phyloP scores from a whole-genome alignment of 2,329 filamentous ascomycete genomes.

The Fusarium abutilonis region DNA sequence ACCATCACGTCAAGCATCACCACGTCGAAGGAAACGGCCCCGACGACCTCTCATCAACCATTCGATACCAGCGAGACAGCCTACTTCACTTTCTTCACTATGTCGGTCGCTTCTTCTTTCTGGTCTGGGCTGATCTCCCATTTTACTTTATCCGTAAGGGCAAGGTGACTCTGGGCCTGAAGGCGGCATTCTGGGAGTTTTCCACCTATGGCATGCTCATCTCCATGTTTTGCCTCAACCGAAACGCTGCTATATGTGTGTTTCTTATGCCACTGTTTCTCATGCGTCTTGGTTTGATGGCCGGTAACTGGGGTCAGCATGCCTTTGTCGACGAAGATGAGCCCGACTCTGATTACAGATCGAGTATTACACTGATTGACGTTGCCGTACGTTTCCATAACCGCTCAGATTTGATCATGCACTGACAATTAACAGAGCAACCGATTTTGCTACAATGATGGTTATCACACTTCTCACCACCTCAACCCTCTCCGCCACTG shows the following conservation, averaged over 20 bases:
- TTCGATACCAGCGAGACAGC: conserved; percentile 79
- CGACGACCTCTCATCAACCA: conserved; percentile 77
- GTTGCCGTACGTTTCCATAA: conserved; percentile 68
- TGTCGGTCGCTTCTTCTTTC: conserved; percentile 75
- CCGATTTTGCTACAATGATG: conserved; percentile 84
- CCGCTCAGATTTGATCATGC: no score
- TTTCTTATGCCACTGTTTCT: conserved; percentile 73
- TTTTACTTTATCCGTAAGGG: conserved; percentile 75
- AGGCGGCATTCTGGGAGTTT: conserved; percentile 70
- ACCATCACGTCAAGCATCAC: conserved; percentile 87
- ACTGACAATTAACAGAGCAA: conserved; percentile 67
- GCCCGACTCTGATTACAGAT: conserved; percentile 80
- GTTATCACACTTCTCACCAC: conserved; percentile 84
- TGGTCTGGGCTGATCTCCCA: conserved; percentile 80
- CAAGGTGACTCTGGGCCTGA: conserved; percentile 64
- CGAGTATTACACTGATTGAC: conserved; percentile 82
- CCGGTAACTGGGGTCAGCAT: conserved; percentile 87
- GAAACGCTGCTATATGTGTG: conserved; percentile 69
- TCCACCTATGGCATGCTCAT: conserved; percentile 64
- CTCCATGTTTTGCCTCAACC: conserved; percentile 60
- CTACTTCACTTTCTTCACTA: conserved; percentile 75
- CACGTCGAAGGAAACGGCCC: conserved; percentile 85
- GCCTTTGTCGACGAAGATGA: conserved; percentile 80
- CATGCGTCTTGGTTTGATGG: conserved; percentile 77
- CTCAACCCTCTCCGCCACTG: conserved; percentile 82